Conservation (phyloP, 2,329 filamentous ascomycete species). For the Trichoderma semiorbis region DNA sequence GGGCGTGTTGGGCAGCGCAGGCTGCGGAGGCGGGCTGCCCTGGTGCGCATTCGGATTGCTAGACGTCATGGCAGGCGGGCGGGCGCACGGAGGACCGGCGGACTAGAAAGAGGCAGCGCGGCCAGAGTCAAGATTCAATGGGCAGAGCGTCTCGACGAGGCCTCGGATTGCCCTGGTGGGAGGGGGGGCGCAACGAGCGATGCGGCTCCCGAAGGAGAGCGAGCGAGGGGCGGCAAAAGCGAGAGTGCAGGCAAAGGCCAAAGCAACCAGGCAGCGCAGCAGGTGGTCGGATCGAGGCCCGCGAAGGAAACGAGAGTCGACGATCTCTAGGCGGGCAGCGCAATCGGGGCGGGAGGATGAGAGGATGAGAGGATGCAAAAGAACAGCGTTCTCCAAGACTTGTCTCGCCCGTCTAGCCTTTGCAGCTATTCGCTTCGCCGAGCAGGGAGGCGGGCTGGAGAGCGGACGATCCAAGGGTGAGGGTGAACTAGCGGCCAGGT, state of each 20-base stretch:
- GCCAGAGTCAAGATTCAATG: conserved; percentile 5
- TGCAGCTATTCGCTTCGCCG: not conserved
- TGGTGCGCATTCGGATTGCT: conserved; percentile 33
- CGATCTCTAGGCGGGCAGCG: not conserved
- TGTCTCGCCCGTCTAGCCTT: not conserved
- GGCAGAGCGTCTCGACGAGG: not conserved
- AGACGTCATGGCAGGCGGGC: conserved; percentile 33
- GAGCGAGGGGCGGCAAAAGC: not conserved
- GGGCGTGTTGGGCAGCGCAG: conserved; percentile 37
- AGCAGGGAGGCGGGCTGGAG: conserved; percentile 1
- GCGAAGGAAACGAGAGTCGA: not conserved
- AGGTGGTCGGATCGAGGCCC: not conserved
- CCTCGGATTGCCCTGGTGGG: not conserved
- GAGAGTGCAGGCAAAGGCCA: not conserved
- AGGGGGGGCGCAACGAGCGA: conserved; percentile 2
- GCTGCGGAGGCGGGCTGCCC: conserved; percentile 30
- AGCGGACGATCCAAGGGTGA: conserved; percentile 11
- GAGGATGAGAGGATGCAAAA: not conserved
- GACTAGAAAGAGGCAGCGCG: not conserved
- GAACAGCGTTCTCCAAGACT: not conserved
- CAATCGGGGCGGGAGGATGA: not conserved
- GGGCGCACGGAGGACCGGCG: not conserved
- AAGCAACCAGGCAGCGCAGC: not conserved
- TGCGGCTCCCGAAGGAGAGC: not conserved
- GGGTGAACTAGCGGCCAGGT: conserved; percentile 16